Evolutionary conservation across 306 rosid genomes (phyloP).

Genomic region (Neltuma alba): DNA sequence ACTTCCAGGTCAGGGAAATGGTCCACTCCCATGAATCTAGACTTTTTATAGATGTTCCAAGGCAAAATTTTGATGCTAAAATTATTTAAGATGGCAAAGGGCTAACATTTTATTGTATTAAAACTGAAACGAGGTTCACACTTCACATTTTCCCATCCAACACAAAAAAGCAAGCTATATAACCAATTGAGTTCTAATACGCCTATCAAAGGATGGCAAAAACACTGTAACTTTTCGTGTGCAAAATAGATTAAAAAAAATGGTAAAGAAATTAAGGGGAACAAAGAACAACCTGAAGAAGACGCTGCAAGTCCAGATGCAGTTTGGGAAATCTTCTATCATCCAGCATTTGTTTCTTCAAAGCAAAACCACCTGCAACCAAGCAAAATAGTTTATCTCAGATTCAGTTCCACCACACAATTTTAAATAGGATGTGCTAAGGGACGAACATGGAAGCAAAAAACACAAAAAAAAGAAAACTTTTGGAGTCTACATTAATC

Average conservation of each 20-base stretch:
- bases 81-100: neutral
- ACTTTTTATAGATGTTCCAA: neutral
- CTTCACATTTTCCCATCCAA: slow-evolving; percentile 12
- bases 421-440: neutral
- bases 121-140: neutral
- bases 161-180: slow-evolving; percentile 4
- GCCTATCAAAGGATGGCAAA: neutral
- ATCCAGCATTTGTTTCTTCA: slow-evolving; percentile 96
- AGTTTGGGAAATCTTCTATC: slow-evolving; percentile 97
- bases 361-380: slow-evolving; percentile 72
- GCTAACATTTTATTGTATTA: neutral
- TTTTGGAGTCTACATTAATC: slow-evolving; percentile 13
- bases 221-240: neutral
- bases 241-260: neutral
- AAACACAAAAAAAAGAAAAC: slow-evolving; percentile 23
- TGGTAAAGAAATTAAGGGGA: slow-evolving; percentile 6
- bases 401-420: slow-evolving; percentile 11
- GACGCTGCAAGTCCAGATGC: slow-evolving; percentile 93
- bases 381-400: slow-evolving; percentile 31
- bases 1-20: neutral
- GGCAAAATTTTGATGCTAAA: neutral
- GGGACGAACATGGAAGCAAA: neutral
- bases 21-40: neutral
- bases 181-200: slow-evolving; percentile 1
- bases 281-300: slow-evolving; percentile 72